These are phyloP conservation scores for Ceratobasidium sp. DNA, from an alignment of 1,284 basidiomycete genomes.

Conservation along the genomic window DNA sequence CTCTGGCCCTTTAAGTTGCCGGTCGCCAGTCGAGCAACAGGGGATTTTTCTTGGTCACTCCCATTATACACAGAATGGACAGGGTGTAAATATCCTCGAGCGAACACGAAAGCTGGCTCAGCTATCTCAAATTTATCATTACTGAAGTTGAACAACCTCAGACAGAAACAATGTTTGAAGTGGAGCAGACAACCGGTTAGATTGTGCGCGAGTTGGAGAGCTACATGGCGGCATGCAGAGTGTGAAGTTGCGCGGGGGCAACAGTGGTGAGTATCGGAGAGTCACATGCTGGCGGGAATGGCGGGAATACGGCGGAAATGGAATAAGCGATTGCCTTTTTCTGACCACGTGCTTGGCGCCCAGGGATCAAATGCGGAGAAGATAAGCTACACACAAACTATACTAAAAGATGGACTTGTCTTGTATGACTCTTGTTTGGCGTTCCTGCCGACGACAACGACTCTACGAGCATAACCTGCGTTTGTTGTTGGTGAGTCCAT, in stretches of 20 bases:
- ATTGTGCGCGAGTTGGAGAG: neutral
- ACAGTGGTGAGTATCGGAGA: neutral
- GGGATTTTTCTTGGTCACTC: neutral
- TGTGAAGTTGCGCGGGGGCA: neutral
- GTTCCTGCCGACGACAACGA: neutral
- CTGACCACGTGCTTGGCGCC: slow-evolving; percentile 33
- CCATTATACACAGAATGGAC: neutral
- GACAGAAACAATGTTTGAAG: neutral
- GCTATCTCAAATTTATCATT: neutral
- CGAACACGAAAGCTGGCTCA: neutral
- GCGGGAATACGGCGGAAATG: slow-evolving; percentile 36
- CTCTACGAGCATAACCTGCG: neutral
- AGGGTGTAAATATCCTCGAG: neutral
- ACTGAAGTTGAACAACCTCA: neutral
- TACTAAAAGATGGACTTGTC: slow-evolving; percentile 46
- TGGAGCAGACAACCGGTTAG: too few relatives aligned
- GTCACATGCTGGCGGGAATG: slow-evolving; percentile 19
- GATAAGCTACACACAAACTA: slow-evolving; percentile 38
- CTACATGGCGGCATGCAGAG: neutral
- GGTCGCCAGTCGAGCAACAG: neutral
- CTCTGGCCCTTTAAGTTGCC: slow-evolving; percentile 63
- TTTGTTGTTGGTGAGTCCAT: slow-evolving; percentile 2
- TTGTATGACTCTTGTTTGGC: neutral
- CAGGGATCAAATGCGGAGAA: slow-evolving; percentile 40
- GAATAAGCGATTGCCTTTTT: slow-evolving; percentile 45